These are phyloP conservation scores for Corylus americana DNA, from an alignment of 306 rosid species.

Conservation along the genomic window DNA sequence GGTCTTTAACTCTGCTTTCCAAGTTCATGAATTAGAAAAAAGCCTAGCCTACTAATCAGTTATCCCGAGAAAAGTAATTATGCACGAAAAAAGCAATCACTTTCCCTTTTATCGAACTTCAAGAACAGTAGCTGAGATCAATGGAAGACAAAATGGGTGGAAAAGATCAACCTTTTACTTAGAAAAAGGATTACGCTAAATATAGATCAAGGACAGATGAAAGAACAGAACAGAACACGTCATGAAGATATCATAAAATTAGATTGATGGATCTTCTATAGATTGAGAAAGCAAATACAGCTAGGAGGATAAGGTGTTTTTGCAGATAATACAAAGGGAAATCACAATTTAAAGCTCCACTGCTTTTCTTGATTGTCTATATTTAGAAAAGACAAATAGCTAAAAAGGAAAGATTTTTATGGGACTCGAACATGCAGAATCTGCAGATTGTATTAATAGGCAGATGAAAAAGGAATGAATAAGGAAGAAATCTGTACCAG, in stretches of 20 bases:
- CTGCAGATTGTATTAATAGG: constrained; percentile 10
- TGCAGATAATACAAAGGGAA: not conserved
- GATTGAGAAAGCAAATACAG: not conserved
- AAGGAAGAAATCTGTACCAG: constrained; percentile 4
- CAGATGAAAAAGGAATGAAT: constrained; percentile 16
- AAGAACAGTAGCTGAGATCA: constrained; percentile 22
- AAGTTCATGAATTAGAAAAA: constrained; percentile 44
- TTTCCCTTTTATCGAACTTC: constrained; percentile 22
- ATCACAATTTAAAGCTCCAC: not conserved
- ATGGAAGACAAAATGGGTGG: constrained; percentile 9
- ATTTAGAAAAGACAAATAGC: not conserved
- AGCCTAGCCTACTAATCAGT: constrained; percentile 31
- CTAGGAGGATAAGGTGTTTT: not conserved
- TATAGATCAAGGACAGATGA: not conserved
- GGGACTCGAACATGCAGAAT: constrained; percentile 11
- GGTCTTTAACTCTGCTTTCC: constrained; percentile 41
- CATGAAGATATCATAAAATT: not conserved
- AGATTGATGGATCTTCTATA: not conserved
- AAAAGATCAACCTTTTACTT: constrained; percentile 7
- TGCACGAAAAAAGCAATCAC: constrained; percentile 8
- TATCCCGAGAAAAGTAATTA: constrained; percentile 31
- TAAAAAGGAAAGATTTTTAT: not conserved
- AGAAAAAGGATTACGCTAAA: not conserved
- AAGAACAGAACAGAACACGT: not conserved
- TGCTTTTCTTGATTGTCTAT: not conserved